Percentiles rank a stretch among this genome's conserved stretches.
These are phyloP conservation scores for Penicillium ucsense DNA, from an alignment of 495 filamentous ascomycete species.

Conservation along the genomic window DNA sequence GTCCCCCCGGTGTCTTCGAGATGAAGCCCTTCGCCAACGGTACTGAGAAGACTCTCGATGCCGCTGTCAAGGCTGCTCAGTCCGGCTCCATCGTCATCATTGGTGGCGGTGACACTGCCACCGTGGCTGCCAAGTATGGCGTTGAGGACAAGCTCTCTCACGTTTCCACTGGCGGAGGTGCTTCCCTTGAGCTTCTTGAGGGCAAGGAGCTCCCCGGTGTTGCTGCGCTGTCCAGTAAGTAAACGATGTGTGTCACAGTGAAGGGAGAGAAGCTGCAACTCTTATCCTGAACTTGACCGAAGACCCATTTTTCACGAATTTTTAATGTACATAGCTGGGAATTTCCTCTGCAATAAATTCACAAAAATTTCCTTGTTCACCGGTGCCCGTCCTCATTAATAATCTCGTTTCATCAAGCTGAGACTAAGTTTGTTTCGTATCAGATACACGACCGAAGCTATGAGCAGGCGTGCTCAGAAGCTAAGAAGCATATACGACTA, in stretches of 20 bases:
- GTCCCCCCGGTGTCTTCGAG: slow-evolving; percentile 94
- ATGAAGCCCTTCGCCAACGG: slow-evolving; percentile 86
- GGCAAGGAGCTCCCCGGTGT: slow-evolving; percentile 97
- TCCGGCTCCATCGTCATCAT: slow-evolving; percentile 92
- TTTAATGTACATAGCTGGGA: slow-evolving; percentile 24
- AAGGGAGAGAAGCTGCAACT: neutral
- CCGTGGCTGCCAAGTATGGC: slow-evolving; percentile 93
- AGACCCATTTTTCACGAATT: slow-evolving; percentile 16
- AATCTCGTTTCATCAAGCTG: too few species aligned
- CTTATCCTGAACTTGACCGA: neutral
- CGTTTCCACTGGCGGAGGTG: slow-evolving; percentile 94
- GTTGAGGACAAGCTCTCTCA: slow-evolving; percentile 95
- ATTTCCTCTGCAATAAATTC: slow-evolving; percentile 7
- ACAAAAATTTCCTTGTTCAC: slow-evolving; percentile 1
- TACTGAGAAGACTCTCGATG: slow-evolving; percentile 83
- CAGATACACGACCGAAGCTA: slow-evolving; percentile 24
- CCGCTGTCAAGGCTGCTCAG: slow-evolving; percentile 67
- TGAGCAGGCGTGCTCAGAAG: neutral
- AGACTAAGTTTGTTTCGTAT: slow-evolving; percentile 6
- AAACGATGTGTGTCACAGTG: slow-evolving; percentile 15
- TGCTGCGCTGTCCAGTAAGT: slow-evolving; percentile 85
- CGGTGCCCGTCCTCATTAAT: too few species aligned
- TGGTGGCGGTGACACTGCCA: slow-evolving; percentile 95
- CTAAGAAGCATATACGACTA: neutral
- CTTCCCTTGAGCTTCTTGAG: slow-evolving; percentile 90